Evolutionary conservation across 495 filamentous ascomycete species (phyloP).

Genomic region (Aspergillus wentii): DNA sequence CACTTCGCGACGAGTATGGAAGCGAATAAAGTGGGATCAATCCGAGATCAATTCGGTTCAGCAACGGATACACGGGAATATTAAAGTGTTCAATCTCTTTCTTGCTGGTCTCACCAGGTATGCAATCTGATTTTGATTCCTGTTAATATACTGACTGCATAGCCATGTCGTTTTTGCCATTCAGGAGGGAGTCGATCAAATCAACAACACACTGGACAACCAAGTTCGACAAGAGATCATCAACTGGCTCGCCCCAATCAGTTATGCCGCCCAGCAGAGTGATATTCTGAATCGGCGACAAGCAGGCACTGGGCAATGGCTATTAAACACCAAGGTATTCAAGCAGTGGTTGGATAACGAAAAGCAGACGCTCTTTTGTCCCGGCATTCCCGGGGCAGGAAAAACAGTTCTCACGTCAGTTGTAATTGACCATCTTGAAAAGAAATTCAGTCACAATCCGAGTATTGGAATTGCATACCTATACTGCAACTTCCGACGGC

Average conservation of each 20-base stretch:
- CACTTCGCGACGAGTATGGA: too few relatives aligned
- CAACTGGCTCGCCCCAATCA: constrained; percentile 9
- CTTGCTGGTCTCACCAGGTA: too few relatives aligned
- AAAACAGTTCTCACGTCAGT: constrained; percentile 24
- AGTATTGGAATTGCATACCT: constrained; percentile 21
- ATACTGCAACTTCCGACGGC: constrained; percentile 29
- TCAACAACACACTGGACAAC: constrained; percentile 1
- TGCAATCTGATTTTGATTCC: too few relatives aligned
- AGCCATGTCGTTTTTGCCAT: too few relatives aligned
- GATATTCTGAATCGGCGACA: constrained; percentile 2
- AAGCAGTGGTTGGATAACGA: constrained; percentile 16
- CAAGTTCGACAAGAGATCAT: neutral
- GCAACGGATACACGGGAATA: too few relatives aligned
- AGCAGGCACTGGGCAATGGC: constrained; percentile 29
- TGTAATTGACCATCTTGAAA: constrained; percentile 12
- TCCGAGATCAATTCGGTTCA: too few relatives aligned
- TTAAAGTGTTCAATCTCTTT: too few relatives aligned
- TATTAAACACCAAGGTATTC: constrained; percentile 26
- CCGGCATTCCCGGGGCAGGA: constrained; percentile 25
- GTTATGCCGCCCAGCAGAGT: constrained; percentile 5
- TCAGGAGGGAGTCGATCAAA: too few relatives aligned
- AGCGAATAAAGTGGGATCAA: too few relatives aligned
- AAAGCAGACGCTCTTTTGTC: constrained; percentile 29
- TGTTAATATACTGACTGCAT: too few relatives aligned
- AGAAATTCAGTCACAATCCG: neutral